These are phyloP conservation scores for Talaromyces sp. DNA, from an alignment of 2,329 filamentous ascomycete species.

Conservation along the genomic window DNA sequence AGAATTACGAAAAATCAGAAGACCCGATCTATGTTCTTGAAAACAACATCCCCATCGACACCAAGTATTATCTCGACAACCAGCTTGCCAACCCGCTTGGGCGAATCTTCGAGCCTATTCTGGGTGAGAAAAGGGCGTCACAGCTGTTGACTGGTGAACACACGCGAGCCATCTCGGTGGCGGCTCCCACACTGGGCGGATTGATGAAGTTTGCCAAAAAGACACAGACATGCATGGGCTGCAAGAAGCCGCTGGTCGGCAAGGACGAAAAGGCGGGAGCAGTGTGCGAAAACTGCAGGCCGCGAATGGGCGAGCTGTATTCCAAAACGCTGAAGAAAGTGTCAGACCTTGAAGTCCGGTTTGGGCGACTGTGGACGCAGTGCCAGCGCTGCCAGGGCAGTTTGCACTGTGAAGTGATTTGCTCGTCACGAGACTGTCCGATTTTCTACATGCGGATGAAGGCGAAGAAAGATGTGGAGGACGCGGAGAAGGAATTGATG, in stretches of 20 bases:
- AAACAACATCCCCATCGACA: slow-evolving; percentile 96
- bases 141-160: slow-evolving; percentile 87
- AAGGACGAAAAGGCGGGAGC: slow-evolving; percentile 77
- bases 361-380: slow-evolving; percentile 92
- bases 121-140: slow-evolving; percentile 85
- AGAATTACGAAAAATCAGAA: slow-evolving; percentile 95
- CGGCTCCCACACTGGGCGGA: slow-evolving; percentile 82
- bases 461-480: slow-evolving; percentile 97
- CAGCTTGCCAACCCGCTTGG: slow-evolving; percentile 91
- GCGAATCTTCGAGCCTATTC: slow-evolving; percentile 95
- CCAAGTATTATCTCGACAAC: slow-evolving; percentile 97
- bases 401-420: slow-evolving; percentile 98
- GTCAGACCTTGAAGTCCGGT: slow-evolving; percentile 86
- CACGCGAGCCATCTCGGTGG: slow-evolving; percentile 88
- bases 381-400: slow-evolving; percentile 97
- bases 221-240: slow-evolving; percentile 96
- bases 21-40: slow-evolving; percentile 96
- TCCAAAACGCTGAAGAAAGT: slow-evolving; percentile 83
- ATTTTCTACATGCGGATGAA: slow-evolving; percentile 99
- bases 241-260: slow-evolving; percentile 86
- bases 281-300: slow-evolving; percentile 79
- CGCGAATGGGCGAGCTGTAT: slow-evolving; percentile 85
- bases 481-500: slow-evolving; percentile 81
- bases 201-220: slow-evolving; percentile 99
- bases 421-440: slow-evolving; percentile 89